Base-by-base conservation (phyloP, 225 moss, liverwort and hornwort species). In the Climacium dendroides region DNA sequence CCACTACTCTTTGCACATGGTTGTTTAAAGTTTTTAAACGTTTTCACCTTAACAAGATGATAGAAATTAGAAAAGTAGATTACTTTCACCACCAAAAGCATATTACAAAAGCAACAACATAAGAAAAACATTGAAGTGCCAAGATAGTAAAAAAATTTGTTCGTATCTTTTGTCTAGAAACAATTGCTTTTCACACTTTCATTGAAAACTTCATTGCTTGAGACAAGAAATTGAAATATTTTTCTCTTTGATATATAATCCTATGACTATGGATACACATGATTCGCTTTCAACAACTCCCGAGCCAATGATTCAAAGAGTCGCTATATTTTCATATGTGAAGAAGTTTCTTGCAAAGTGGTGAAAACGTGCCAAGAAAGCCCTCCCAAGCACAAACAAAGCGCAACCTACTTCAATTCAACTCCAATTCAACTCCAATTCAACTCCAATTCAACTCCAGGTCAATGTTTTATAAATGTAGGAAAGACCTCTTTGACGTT, bases 91-190 rank as follows among this genome's bases (percentile, higher is more conserved):
- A 25, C 77, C 55, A 55, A 54, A n/a, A 4, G 8, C 16, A 55
- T 15, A 6, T 55, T 16, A 15, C 25, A 37, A 25, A 55, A 15
- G 16, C 4, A 77, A 9, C 9, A 15, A n/a, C 0, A 1, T n/a
- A 4, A 55, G 55, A 0, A 35, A 23, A 53, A 35, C 8, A 52
- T 53, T 15, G 6, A 55, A 37, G 6, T 25, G 10, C n/a, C 7
- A 55, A 55, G 9, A 37, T 1, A 9, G 1, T 55, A 16, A 37
- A 7, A 35, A 35, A 25, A 10, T 15, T 6, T 6, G 25, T 77
- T 76, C 1, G 0, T 24, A 76, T 15, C 1, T n/a, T 54, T 4
- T 52, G 0, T n/a, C 0, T 1, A 0, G 6, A 0, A 25, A 55
- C 19, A 16, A n/a, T 0, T n/a, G 0, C 25, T 37, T 25, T 15